A percentile compares a stretch with the other conserved stretches of the same genome.
Evolutionary conservation across 2,329 filamentous ascomycete species (phyloP).

Genomic region (Cytospora leucostoma): DNA sequence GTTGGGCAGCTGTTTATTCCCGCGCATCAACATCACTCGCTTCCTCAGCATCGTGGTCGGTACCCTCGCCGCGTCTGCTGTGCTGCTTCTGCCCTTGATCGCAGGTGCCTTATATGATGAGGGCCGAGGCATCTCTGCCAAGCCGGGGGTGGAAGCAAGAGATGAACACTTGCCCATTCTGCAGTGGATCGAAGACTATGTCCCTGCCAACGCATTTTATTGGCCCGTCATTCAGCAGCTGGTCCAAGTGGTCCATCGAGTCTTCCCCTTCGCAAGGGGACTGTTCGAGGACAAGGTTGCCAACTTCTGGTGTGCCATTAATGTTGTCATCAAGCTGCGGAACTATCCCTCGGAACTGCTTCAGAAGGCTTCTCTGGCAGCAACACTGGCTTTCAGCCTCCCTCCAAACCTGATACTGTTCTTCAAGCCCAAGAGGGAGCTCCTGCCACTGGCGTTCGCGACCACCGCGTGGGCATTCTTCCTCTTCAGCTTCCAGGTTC

Average conservation of each 20-base stretch:
- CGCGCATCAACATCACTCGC: conserved; percentile 65
- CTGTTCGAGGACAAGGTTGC: conserved; percentile 98
- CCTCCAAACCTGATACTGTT: conserved; percentile 81
- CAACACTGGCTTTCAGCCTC: conserved; percentile 75
- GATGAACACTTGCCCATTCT: conserved; percentile 65
- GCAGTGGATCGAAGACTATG: conserved; percentile 55
- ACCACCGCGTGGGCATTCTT: conserved; percentile 96
- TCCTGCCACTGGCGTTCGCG: conserved; percentile 79
- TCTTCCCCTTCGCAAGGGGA: conserved; percentile 94
- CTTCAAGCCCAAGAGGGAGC: conserved; percentile 71
- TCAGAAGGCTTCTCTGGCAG: conserved; percentile 71
- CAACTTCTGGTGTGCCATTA: conserved; percentile 94
- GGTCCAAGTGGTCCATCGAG: conserved; percentile 81
- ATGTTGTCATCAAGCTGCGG: conserved; percentile 85
- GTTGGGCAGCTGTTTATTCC: conserved; percentile 81
- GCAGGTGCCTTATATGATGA: conserved; percentile 70
- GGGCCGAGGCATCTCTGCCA: conserved; percentile 61
- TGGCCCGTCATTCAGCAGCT: conserved; percentile 78
- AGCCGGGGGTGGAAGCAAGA: conserved; percentile 57
- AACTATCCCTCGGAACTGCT: conserved; percentile 70
- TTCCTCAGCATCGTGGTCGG: conserved; percentile 74
- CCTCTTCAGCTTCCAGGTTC: conserved; percentile 95
- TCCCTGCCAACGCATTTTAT: conserved; percentile 67
- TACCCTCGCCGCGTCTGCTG: conserved; percentile 71
- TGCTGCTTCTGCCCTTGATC: conserved; percentile 75